A percentile compares a stretch with the other conserved stretches of the same genome.
phyloP scores from a whole-genome alignment of 106 monocot species.

The Apostasia shenzhenica region DNA sequence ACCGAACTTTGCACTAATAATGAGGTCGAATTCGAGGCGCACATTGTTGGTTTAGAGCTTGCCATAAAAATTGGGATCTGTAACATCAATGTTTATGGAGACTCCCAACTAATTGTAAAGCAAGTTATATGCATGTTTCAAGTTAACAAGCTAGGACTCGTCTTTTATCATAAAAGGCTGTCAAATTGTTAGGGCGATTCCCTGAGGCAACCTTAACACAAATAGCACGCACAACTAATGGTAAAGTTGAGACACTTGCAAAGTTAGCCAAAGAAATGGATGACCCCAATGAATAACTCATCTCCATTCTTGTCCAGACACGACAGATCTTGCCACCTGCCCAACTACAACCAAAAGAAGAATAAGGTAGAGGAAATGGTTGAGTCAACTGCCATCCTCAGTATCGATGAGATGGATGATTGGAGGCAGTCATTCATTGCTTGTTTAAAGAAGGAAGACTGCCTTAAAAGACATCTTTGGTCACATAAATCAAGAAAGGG shows the following conservation, averaged over 20 bases:
- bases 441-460: not conserved
- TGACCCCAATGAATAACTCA: not conserved
- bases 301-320: not conserved
- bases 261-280: not conserved
- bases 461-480: not conserved
- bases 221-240: not conserved
- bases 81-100: not conserved
- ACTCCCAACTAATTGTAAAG: not conserved
- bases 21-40: slow-evolving; percentile 7
- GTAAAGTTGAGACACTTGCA: not conserved
- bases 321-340: not conserved
- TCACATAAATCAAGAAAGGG: not conserved
- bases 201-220: not conserved
- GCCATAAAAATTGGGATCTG: not conserved
- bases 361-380: not conserved
- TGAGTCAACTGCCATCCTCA: no score
- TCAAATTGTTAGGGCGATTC: not conserved
- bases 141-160: not conserved
- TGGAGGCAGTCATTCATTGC: not conserved
- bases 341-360: not conserved
- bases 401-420: not conserved
- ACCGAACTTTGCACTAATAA: slow-evolving; percentile 1
- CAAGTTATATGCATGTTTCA: not conserved
- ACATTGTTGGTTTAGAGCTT: not conserved
- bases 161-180: not conserved